Percentiles rank a stretch among this genome's conserved stretches.
Evolutionary conservation across 169 alveolate genomes (phyloP).

Genomic region (Cryptosporidium muris): DNA sequence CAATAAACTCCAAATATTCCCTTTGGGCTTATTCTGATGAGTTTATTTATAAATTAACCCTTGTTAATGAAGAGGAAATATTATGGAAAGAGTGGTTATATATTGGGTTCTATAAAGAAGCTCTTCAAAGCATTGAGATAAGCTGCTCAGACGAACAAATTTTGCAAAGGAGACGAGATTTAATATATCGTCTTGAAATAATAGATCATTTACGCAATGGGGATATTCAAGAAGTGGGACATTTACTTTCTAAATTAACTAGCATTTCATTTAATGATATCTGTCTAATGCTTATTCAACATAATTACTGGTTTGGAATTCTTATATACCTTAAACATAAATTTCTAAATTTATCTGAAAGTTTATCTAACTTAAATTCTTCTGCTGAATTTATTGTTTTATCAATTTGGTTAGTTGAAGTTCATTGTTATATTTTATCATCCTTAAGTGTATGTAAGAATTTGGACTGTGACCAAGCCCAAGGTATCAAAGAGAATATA

Average conservation of each 20-base stretch:
- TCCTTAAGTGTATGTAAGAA: neutral
- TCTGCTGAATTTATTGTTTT: constrained; percentile 17
- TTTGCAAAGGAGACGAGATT: neutral
- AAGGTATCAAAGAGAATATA: constrained; percentile 4
- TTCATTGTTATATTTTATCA: constrained; percentile 33
- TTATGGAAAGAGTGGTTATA: constrained; percentile 65
- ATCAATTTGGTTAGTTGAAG: constrained; percentile 46
- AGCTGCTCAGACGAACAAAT: constrained; percentile 16
- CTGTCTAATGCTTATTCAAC: constrained; percentile 30
- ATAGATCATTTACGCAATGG: constrained; percentile 27
- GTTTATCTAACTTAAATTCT: neutral
- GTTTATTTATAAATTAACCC: constrained; percentile 30
- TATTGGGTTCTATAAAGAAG: constrained; percentile 51
- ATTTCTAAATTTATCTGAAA: constrained; percentile 6
- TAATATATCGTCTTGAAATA: constrained; percentile 31
- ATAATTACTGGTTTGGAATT: constrained; percentile 39
- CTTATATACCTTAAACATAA: constrained; percentile 20
- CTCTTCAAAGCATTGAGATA: constrained; percentile 19
- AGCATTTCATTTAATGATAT: constrained; percentile 60
- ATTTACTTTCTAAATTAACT: constrained; percentile 17
- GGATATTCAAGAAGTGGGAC: constrained; percentile 13
- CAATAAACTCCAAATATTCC: neutral
- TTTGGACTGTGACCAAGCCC: neutral
- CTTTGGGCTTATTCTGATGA: constrained; percentile 60
- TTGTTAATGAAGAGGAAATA: constrained; percentile 50